A percentile compares a stretch with the other conserved stretches of the same genome.
These are phyloP conservation scores for Aspergillus cejpii DNA, from an alignment of 2,329 filamentous ascomycete species.

Conservation along the genomic window DNA sequence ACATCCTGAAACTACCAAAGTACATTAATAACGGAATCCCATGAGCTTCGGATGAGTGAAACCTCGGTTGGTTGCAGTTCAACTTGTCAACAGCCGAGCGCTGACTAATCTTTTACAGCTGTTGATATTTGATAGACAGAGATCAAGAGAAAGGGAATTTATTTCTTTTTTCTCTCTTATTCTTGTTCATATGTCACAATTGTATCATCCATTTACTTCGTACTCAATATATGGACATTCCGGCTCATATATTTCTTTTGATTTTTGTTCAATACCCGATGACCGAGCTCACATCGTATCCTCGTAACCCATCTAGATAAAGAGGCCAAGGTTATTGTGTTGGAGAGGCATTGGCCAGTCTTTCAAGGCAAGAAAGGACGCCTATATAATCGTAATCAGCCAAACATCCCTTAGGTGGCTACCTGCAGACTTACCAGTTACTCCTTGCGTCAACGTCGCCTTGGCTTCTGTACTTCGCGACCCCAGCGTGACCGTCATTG, in stretches of 20 bases:
- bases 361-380: constrained; percentile 49
- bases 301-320: background rate
- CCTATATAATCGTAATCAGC: constrained; percentile 31
- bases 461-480: constrained; percentile 81
- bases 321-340: background rate
- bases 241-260: too few relatives aligned
- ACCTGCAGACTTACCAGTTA: constrained; percentile 80
- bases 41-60: background rate
- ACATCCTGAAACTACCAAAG: too few relatives aligned
- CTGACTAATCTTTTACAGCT: background rate
- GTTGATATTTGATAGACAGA: too few relatives aligned
- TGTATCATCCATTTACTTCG: too few relatives aligned
- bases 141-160: too few relatives aligned
- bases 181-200: too few relatives aligned
- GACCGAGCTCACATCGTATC: background rate
- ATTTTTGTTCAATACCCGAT: background rate
- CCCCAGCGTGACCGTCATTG: constrained; percentile 80
- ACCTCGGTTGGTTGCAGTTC: background rate
- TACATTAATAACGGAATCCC: background rate
- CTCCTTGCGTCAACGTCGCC: constrained; percentile 80
- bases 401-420: background rate
- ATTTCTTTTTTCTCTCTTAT: too few relatives aligned
- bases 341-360: constrained; percentile 38
- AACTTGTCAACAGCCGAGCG: background rate
- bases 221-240: background rate